phyloP scores from a whole-genome alignment of 306 rosid genomes.

The Calophaca sinica region DNA sequence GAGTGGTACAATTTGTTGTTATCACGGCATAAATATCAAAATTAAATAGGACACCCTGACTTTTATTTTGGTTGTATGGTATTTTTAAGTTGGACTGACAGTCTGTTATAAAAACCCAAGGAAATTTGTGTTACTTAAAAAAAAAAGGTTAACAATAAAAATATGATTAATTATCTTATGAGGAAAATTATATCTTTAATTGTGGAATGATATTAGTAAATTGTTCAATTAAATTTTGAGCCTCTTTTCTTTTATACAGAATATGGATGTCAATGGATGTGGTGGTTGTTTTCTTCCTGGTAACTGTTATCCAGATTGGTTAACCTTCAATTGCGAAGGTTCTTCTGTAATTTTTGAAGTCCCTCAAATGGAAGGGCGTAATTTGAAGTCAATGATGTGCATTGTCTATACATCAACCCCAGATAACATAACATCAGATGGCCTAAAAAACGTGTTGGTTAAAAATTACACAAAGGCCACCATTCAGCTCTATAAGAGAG shows the following conservation, averaged over 20 bases:
- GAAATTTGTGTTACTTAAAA: too few species aligned
- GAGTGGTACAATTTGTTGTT: too few species aligned
- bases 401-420: slow-evolving; percentile 9
- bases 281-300: not conserved
- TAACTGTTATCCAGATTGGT: slow-evolving; percentile 35
- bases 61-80: too few species aligned
- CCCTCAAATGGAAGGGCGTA: slow-evolving; percentile 25
- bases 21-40: too few species aligned
- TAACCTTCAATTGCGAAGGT: slow-evolving; percentile 12
- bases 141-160: too few species aligned
- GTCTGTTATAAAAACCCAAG: too few species aligned
- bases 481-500: slow-evolving; percentile 21
- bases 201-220: too few species aligned
- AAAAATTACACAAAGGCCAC: slow-evolving; percentile 33
- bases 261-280: not conserved
- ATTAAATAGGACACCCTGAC: too few species aligned
- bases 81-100: too few species aligned
- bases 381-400: slow-evolving; percentile 35
- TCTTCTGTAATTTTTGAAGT: slow-evolving; percentile 32
- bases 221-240: too few species aligned
- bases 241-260: not conserved
- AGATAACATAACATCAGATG: not conserved
- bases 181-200: too few species aligned
- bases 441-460: slow-evolving; percentile 25
- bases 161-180: too few species aligned